Percentiles rank a stretch among this genome's conserved stretches.
Evolutionary conservation across 2,329 filamentous ascomycete genomes (phyloP).

Genomic region (Penicillium nordicum): DNA sequence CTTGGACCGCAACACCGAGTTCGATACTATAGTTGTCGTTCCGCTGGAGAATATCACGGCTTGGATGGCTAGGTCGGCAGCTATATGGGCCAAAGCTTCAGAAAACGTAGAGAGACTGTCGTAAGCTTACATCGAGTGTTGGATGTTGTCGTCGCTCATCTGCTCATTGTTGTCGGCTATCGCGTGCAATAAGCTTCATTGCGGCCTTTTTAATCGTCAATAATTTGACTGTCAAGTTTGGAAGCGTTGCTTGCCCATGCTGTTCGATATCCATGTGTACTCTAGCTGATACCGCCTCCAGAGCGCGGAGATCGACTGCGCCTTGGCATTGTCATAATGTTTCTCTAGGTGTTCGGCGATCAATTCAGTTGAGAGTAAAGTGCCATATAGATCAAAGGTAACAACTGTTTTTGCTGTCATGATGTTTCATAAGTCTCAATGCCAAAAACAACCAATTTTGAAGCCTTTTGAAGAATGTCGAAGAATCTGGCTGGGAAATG

Average conservation of each 20-base stretch:
- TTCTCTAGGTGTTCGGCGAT: slow-evolving; percentile 59
- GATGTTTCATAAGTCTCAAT: background rate
- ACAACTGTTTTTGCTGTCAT: slow-evolving; percentile 47
- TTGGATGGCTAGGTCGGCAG: slow-evolving; percentile 42
- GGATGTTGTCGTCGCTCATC: slow-evolving; percentile 45
- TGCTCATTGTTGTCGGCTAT: slow-evolving; percentile 54
- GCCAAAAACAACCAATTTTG: background rate
- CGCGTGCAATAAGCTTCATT: slow-evolving; percentile 62
- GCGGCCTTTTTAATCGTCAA: slow-evolving; percentile 44
- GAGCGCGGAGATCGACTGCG: slow-evolving; percentile 54
- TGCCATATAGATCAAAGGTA: slow-evolving; percentile 74
- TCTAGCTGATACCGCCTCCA: slow-evolving; percentile 72
- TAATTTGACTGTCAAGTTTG: background rate
- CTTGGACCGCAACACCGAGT: slow-evolving; percentile 57
- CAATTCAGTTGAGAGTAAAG: slow-evolving; percentile 67
- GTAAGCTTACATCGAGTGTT: slow-evolving; percentile 61
- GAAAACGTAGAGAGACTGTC: slow-evolving; percentile 62
- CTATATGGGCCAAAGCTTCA: slow-evolving; percentile 56
- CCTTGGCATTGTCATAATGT: slow-evolving; percentile 57
- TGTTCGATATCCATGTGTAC: slow-evolving; percentile 72
- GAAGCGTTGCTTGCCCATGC: slow-evolving; percentile 59
- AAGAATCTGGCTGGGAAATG: slow-evolving; percentile 9
- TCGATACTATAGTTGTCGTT: slow-evolving; percentile 59
- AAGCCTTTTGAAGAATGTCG: background rate
- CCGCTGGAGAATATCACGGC: slow-evolving; percentile 70